A percentile compares a stretch with the other conserved stretches of the same genome.
phyloP scores from a whole-genome alignment of 768 basidiomycete species.

The Boletellus ananiceps region DNA sequence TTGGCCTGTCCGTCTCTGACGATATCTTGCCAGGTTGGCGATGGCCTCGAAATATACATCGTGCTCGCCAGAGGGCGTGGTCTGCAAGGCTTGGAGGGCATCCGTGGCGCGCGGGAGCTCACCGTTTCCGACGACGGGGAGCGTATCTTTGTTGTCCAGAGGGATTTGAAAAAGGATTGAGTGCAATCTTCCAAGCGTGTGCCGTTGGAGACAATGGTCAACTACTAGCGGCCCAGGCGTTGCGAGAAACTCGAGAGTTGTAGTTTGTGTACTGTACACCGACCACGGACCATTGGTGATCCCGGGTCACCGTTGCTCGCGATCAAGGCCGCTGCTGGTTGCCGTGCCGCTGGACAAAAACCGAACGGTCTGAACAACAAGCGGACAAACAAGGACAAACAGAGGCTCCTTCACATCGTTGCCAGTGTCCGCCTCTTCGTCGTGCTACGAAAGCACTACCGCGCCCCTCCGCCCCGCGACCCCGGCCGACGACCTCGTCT shows the following conservation, averaged over 20 bases:
- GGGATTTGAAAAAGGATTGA: constrained; percentile 83
- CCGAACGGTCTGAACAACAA: constrained; percentile 9
- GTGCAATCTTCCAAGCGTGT: background rate
- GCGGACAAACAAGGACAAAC: constrained; percentile 24
- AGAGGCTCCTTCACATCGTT: constrained; percentile 19
- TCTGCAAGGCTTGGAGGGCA: constrained; percentile 51
- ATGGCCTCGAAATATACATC: constrained; percentile 90
- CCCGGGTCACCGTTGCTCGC: too few species aligned
- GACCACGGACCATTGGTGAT: too few species aligned
- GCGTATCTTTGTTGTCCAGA: constrained; percentile 68
- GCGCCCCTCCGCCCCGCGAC: background rate
- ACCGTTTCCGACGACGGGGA: constrained; percentile 59
- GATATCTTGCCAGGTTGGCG: constrained; percentile 65
- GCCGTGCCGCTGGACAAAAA: constrained; percentile 2
- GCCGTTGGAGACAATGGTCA: too few species aligned
- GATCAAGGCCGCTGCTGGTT: too few species aligned
- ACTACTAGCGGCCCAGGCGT: too few species aligned
- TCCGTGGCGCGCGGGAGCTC: constrained; percentile 60
- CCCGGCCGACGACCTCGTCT: background rate
- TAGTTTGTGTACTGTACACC: too few species aligned
- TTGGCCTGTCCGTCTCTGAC: constrained; percentile 1
- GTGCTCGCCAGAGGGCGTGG: constrained; percentile 68
- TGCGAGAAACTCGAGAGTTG: too few species aligned
- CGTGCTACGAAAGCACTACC: constrained; percentile 7
- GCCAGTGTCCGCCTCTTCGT: constrained; percentile 13